Percentiles rank a stretch among this genome's conserved stretches.
phyloP scores from a whole-genome alignment of 768 basidiomycete genomes.

The Albatrellus ellisii region DNA sequence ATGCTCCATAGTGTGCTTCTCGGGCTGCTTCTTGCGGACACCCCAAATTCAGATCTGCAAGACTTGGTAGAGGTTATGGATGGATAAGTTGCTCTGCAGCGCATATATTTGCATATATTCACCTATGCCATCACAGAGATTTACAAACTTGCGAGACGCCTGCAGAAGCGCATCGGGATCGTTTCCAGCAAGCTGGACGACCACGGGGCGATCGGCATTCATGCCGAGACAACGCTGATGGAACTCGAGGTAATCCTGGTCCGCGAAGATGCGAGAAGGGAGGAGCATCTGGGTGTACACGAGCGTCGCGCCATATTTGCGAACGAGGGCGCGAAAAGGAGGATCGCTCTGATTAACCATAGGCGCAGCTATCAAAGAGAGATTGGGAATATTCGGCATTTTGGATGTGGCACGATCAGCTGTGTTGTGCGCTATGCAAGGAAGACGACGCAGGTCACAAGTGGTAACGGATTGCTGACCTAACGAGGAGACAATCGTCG shows the following conservation, averaged over 20 bases:
- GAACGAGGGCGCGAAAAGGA: constrained; percentile 53
- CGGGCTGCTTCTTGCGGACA: constrained; percentile 64
- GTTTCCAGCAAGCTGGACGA: constrained; percentile 67
- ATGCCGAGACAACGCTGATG: constrained; percentile 43
- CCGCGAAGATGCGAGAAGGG: constrained; percentile 45
- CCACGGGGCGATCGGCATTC: constrained; percentile 30
- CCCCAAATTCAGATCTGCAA: constrained; percentile 64
- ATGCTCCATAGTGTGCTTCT: constrained; percentile 60
- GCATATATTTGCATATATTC: constrained; percentile 9
- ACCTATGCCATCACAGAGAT: constrained; percentile 63
- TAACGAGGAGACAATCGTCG: too few species aligned
- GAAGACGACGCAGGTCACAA: too few species aligned
- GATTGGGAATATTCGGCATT: constrained; percentile 5
- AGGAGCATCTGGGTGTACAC: constrained; percentile 72
- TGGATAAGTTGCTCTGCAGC: neutral
- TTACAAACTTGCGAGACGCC: constrained; percentile 47
- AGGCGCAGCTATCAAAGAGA: constrained; percentile 44
- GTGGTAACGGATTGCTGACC: too few species aligned
- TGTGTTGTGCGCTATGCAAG: too few species aligned
- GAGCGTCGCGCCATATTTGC: constrained; percentile 49
- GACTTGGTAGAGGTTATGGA: constrained; percentile 6
- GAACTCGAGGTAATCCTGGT: constrained; percentile 50
- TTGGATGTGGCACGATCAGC: too few species aligned
- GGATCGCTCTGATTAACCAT: constrained; percentile 77
- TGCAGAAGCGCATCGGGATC: constrained; percentile 45